Evolutionary conservation across 31 red algal genomes (phyloP).

Genomic region (Bonnemaisonia californica): DNA sequence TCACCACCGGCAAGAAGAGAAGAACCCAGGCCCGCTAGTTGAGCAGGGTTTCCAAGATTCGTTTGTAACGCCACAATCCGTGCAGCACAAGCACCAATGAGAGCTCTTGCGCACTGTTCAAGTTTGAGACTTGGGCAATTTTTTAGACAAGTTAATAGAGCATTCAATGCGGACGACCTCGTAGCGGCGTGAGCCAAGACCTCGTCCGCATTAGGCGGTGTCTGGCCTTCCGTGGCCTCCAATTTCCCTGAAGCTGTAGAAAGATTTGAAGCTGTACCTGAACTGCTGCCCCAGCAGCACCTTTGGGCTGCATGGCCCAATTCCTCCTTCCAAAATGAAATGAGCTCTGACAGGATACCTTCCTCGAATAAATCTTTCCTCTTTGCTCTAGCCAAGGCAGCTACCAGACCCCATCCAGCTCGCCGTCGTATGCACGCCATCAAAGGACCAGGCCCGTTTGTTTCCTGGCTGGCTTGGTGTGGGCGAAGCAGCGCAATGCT

Average conservation of each 20-base stretch:
- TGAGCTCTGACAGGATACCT: slow-evolving; percentile 27
- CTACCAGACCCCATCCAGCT: slow-evolving; percentile 67
- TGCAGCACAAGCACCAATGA: slow-evolving; percentile 56
- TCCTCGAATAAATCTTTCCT: slow-evolving; percentile 52
- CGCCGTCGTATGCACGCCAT: slow-evolving; percentile 35
- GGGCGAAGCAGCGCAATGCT: slow-evolving; percentile 46
- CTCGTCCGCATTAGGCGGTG: slow-evolving; percentile 2
- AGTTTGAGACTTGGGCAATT: slow-evolving; percentile 21
- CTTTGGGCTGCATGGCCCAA: slow-evolving; percentile 40
- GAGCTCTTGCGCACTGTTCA: slow-evolving; percentile 43
- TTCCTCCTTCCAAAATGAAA: slow-evolving; percentile 61
- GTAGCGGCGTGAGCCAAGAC: slow-evolving; percentile 27
- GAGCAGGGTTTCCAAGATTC: slow-evolving; percentile 3
- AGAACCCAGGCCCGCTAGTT: background rate
- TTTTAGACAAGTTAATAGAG: slow-evolving; percentile 36
- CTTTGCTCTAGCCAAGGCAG: slow-evolving; percentile 41
- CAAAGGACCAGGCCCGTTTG: background rate
- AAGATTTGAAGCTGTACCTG: background rate
- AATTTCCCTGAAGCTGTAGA: background rate
- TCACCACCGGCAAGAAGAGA: background rate
- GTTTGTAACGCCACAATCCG: slow-evolving; percentile 42
- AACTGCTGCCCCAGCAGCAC: background rate
- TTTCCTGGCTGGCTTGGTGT: slow-evolving; percentile 35
- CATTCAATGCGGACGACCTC: slow-evolving; percentile 49
- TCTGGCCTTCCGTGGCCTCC: background rate